Conservation (phyloP, 1,139 yeast genomes). For the Magnusiomyces clavatus region DNA sequence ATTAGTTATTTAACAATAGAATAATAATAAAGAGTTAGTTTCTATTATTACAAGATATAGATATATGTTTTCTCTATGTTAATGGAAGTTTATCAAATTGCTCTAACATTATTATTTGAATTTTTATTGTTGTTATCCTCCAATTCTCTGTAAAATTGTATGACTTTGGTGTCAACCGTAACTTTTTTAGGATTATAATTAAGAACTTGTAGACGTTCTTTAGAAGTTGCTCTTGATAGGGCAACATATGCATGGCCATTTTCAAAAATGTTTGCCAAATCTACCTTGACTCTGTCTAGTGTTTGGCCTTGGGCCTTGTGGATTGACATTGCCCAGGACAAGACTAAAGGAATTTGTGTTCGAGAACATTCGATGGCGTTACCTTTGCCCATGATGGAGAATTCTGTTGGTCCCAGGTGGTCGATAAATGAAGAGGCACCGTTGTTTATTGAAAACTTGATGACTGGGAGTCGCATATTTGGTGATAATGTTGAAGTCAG, state of each 20-base stretch:
- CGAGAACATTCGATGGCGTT: conserved; percentile 31
- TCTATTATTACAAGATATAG: too few relatives aligned
- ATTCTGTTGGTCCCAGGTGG: background rate
- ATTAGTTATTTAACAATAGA: too few relatives aligned
- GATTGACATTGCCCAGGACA: conserved; percentile 86
- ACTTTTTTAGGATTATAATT: conserved; percentile 62
- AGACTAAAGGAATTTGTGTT: conserved; percentile 60
- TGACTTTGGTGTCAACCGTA: conserved; percentile 58
- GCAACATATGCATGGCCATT: conserved; percentile 90
- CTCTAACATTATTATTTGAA: background rate
- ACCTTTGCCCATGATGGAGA: conserved; percentile 12
- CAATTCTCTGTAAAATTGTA: conserved; percentile 50
- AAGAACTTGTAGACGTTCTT: conserved; percentile 61
- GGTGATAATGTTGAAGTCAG: background rate
- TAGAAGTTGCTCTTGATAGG: conserved; percentile 75
- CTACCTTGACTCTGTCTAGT: conserved; percentile 66
- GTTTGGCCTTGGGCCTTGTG: conserved; percentile 95
- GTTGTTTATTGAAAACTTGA: background rate
- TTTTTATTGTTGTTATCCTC: background rate
- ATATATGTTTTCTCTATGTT: too few relatives aligned
- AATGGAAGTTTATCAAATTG: too few relatives aligned
- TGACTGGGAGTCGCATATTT: background rate
- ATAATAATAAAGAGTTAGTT: too few relatives aligned
- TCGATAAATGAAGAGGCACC: background rate
- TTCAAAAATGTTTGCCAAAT: conserved; percentile 63